phyloP scores from a whole-genome alignment of 2,329 filamentous ascomycete species.

The Chaetomiaceae sp. region DNA sequence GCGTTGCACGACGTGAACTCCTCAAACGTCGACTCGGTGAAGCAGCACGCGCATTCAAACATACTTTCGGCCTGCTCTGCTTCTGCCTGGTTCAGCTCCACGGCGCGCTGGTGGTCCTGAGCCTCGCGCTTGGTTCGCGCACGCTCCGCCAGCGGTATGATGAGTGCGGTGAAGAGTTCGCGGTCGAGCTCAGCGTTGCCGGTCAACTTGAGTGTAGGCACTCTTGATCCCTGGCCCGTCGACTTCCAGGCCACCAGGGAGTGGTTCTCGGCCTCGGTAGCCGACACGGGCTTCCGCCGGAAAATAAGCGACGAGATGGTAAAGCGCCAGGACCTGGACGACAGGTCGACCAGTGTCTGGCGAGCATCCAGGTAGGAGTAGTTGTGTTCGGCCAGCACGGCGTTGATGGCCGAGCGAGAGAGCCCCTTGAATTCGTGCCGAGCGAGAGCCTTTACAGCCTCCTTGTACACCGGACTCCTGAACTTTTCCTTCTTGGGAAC shows the following conservation, averaged over 20 bases:
- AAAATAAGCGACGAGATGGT: slow-evolving; percentile 68
- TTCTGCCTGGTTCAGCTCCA: slow-evolving; percentile 53
- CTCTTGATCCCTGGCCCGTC: slow-evolving; percentile 49
- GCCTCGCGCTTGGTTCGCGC: slow-evolving; percentile 42
- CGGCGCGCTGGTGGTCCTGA: slow-evolving; percentile 50
- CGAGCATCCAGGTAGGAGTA: slow-evolving; percentile 71
- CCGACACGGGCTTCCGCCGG: slow-evolving; percentile 54
- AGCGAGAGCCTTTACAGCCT: slow-evolving; percentile 62
- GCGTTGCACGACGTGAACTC: slow-evolving; percentile 67
- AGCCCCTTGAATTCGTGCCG: slow-evolving; percentile 73
- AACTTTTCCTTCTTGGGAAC: slow-evolving; percentile 63
- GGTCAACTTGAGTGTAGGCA: slow-evolving; percentile 61
- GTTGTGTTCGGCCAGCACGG: slow-evolving; percentile 76
- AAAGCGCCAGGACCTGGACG: slow-evolving; percentile 72
- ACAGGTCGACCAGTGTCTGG: slow-evolving; percentile 63
- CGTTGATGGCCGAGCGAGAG: slow-evolving; percentile 68
- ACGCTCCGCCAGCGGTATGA: slow-evolving; percentile 48
- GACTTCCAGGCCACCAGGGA: slow-evolving; percentile 60
- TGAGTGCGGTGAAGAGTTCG: slow-evolving; percentile 56
- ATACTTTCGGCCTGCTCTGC: slow-evolving; percentile 53
- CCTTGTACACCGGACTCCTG: slow-evolving; percentile 61
- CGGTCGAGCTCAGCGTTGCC: slow-evolving; percentile 60
- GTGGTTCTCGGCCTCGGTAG: slow-evolving; percentile 54
- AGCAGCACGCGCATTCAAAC: slow-evolving; percentile 77
- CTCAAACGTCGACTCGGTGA: slow-evolving; percentile 65